Evolutionary conservation across 2,329 filamentous ascomycete genomes (phyloP), one percentile per base, ranked within the genome.

Genomic region (Neonectria coccinea): DNA sequence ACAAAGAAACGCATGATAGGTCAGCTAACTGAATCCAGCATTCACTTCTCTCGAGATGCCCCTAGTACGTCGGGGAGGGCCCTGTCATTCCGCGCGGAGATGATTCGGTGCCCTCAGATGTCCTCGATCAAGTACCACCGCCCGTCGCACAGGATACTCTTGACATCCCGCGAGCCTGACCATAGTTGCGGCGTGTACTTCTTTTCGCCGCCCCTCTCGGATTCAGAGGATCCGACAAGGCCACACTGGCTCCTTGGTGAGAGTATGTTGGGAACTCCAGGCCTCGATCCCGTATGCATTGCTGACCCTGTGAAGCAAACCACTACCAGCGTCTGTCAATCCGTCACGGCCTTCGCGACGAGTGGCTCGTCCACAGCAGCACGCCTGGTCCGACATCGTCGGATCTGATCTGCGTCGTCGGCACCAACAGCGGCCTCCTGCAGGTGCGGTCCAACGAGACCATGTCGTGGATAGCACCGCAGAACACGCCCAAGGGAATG

Each of bases 101-200:
- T 79, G 73, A 70, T 81, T n/a, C 70, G 72, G n/a, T 75, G 77
- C 14, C 74, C 75, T 7, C 75, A 81, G 45, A 78, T 84, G 56
- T 83, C 82, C 9, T 83, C 83, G 5, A 81, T 88, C 67, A 79
- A 80, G 60, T 86, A 84, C 58, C 82, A 85, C 57, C 69, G 75
- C 5, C 74, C 79, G 5, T 80, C 80, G 1, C 75, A 80, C 60
- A 79, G 73, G 42, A 72, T 86, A 4, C 72, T 86, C 5, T 58
- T 84, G 31, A 81, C 83, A 5, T 81, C 82, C 7, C 73, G 78
- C 1, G 71, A 75, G 16, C 77, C 79, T 2, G 75, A 70, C 12
- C 65, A 67, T 45, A 75, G 64, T 16, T 77, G 67, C 20, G 76
- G 79, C 4, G 48, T 84, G 10, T 79, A 75, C 65, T 71, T 79